Percentiles rank a stretch among this genome's conserved stretches.
These are phyloP conservation scores for Ramalina peruviana DNA, from an alignment of 495 filamentous ascomycete genomes.

Conservation along the genomic window DNA sequence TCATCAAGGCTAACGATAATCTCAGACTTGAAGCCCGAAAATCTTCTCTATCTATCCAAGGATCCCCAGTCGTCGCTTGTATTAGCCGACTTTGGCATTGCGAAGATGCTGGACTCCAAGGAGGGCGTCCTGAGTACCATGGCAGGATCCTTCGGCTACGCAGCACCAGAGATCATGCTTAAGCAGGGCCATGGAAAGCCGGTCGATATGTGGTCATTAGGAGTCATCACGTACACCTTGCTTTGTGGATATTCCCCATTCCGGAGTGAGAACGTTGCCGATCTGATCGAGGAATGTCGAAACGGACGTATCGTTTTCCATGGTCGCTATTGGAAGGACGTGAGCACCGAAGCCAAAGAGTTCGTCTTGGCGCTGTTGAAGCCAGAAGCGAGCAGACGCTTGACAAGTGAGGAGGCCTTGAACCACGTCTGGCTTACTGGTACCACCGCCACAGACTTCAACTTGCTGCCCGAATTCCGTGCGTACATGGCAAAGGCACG, in stretches of 20 bases:
- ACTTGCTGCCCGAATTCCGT: conserved; percentile 93
- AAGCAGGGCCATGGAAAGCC: conserved; percentile 95
- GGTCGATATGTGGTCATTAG: conserved; percentile 99
- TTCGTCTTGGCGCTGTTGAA: conserved; percentile 80
- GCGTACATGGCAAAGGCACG: conserved; percentile 85
- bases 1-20: neutral
- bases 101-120: conserved; percentile 89
- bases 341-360: conserved; percentile 87
- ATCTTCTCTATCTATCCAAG: conserved; percentile 81
- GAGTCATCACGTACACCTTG: conserved; percentile 98
- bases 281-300: conserved; percentile 91
- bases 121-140: conserved; percentile 92
- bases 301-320: conserved; percentile 88
- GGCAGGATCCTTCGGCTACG: conserved; percentile 97
- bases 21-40: conserved; percentile 93
- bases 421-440: conserved; percentile 84
- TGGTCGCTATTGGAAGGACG: conserved; percentile 96
- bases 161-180: conserved; percentile 95
- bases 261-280: conserved; percentile 81
- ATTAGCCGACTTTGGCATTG: conserved; percentile 95
- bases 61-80: conserved; percentile 70
- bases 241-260: conserved; percentile 98
- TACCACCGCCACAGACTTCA: conserved; percentile 79
- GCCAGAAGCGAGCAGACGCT: conserved; percentile 60
- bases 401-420: conserved; percentile 70